Evolutionary conservation across 2,329 filamentous ascomycete genomes (phyloP).

Genomic region (Pseudogymnoascus sp.): DNA sequence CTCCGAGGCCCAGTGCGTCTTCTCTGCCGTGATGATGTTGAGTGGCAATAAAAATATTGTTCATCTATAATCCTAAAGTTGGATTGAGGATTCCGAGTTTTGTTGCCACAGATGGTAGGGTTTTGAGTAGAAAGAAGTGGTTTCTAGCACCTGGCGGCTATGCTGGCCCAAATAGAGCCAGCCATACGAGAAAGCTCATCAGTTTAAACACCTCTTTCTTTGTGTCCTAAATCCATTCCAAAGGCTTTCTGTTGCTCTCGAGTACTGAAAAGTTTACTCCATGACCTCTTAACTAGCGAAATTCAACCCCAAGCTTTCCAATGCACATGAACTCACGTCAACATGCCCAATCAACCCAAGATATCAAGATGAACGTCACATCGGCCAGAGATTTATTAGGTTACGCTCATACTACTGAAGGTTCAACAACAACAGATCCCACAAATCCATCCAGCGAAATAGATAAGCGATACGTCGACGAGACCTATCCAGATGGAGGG

Average conservation of each 20-base stretch:
- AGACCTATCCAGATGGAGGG: conserved; percentile 65
- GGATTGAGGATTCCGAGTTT: not conserved
- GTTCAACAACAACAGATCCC: not conserved
- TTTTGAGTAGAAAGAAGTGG: not conserved
- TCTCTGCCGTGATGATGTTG: not conserved
- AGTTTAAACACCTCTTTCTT: not conserved
- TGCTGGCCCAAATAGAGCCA: not conserved
- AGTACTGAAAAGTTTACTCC: not conserved
- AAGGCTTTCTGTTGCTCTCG: not conserved
- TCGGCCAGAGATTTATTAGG: not conserved
- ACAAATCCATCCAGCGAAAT: not conserved
- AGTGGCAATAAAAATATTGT: not conserved
- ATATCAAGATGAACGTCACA: not conserved
- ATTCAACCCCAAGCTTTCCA: not conserved
- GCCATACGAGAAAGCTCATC: not conserved
- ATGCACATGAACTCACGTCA: not conserved
- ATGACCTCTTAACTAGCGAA: not conserved
- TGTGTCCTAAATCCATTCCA: not conserved
- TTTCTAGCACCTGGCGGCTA: not conserved
- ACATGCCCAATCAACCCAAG: not conserved
- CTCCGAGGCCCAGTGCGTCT: not conserved
- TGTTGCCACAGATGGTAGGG: not conserved
- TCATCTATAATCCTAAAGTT: not conserved
- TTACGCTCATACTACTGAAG: not conserved
- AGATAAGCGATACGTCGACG: conserved; percentile 10